Evolutionary conservation across 2,329 filamentous ascomycete species (phyloP).

Genomic region (Fusarium lyarnte): DNA sequence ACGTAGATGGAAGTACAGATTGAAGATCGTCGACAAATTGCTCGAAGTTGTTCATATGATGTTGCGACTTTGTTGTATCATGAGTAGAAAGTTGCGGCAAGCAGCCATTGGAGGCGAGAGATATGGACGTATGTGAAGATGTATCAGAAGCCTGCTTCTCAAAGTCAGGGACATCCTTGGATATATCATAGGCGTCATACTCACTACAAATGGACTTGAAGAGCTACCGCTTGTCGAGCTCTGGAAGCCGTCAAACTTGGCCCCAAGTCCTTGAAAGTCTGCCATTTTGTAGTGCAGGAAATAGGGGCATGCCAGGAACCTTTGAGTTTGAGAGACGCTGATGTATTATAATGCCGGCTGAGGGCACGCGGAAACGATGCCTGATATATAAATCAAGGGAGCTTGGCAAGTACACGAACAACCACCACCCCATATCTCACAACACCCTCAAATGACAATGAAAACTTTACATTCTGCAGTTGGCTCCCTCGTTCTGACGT

Average conservation of each 20-base stretch:
- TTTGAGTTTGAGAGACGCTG: background rate
- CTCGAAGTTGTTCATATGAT: slow-evolving; percentile 39
- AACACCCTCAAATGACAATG: background rate
- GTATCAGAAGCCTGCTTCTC: slow-evolving; percentile 39
- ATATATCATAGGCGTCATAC: background rate
- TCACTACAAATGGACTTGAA: slow-evolving; percentile 41
- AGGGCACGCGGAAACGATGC: background rate
- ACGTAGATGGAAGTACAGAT: slow-evolving; percentile 7
- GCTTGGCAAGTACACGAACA: background rate
- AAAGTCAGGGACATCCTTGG: slow-evolving; percentile 14
- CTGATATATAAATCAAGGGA: slow-evolving; percentile 17
- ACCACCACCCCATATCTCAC: background rate
- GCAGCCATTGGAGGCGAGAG: slow-evolving; percentile 34
- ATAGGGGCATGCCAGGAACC: background rate
- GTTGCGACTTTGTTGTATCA: slow-evolving; percentile 41
- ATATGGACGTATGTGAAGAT: slow-evolving; percentile 41
- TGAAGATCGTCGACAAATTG: slow-evolving; percentile 38
- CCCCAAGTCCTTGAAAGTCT: slow-evolving; percentile 36
- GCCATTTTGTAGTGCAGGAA: slow-evolving; percentile 19
- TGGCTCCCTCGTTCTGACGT: slow-evolving; percentile 24
- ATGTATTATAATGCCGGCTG: background rate
- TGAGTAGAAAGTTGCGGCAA: slow-evolving; percentile 38
- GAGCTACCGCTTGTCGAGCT: slow-evolving; percentile 38
- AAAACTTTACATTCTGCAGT: slow-evolving; percentile 34
- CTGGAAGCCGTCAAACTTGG: slow-evolving; percentile 39